These are phyloP conservation scores for Ophiostoma sp. DNA, from an alignment of 2,329 filamentous ascomycete genomes.

Conservation along the genomic window DNA sequence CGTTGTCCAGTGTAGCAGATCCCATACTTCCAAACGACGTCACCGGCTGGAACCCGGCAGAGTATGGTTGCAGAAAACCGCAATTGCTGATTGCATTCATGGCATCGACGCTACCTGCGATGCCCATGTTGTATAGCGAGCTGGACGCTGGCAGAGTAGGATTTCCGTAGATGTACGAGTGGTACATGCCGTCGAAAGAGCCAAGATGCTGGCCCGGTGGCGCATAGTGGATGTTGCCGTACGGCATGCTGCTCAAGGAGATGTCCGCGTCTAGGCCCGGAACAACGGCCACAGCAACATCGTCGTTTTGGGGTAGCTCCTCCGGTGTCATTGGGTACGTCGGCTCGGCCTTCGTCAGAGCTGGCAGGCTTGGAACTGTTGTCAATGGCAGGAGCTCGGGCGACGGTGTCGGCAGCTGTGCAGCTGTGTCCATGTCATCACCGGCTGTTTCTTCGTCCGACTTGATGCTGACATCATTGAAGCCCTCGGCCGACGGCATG, in stretches of 20 bases:
- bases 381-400: background rate
- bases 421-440: background rate
- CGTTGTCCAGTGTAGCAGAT: no score
- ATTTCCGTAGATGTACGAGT: background rate
- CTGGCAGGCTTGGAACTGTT: background rate
- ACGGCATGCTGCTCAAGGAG: background rate
- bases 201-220: background rate
- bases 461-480: background rate
- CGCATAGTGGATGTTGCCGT: background rate
- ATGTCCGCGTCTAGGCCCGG: background rate
- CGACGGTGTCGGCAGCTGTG: background rate
- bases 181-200: background rate
- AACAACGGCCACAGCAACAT: background rate
- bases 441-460: background rate
- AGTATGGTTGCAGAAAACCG: no score
- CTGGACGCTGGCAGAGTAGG: background rate
- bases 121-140: background rate
- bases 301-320: background rate
- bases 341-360: no score
- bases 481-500: background rate
- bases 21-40: no score
- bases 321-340: no score
- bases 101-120: background rate
- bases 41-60: no score
- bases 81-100: background rate